These are phyloP conservation scores for Syncephalastrum racemosum DNA, from an alignment of 371 early-diverging fungal species.

Conservation along the genomic window DNA sequence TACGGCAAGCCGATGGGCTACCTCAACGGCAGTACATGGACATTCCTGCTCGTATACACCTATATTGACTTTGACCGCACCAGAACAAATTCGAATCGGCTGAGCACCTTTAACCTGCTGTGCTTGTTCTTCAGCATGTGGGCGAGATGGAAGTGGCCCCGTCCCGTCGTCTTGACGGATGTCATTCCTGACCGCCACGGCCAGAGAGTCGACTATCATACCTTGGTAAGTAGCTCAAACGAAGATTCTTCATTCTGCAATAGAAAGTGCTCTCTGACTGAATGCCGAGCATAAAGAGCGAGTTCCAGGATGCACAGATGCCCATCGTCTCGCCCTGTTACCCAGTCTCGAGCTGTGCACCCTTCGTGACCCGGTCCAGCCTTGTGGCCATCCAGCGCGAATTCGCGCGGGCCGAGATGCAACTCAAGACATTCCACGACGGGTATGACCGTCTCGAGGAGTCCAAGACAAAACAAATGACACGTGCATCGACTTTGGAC, in stretches of 20 bases:
- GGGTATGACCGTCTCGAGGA: conserved; percentile 1
- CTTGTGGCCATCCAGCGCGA: conserved; percentile 28
- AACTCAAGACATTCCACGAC: not conserved
- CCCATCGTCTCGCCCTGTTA: conserved; percentile 49
- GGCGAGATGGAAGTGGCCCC: conserved; percentile 41
- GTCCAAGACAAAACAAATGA: not conserved
- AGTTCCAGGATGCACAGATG: conserved; percentile 33
- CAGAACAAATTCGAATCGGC: not conserved
- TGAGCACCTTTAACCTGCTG: conserved; percentile 13
- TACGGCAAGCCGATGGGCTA: conserved; percentile 48
- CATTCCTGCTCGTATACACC: conserved; percentile 30
- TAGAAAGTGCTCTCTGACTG: not conserved
- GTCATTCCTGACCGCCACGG: conserved; percentile 24
- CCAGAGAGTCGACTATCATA: not conserved
- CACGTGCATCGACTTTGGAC: not conserved
- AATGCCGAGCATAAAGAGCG: conserved; percentile 7
- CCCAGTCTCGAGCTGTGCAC: conserved; percentile 33
- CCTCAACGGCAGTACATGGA: conserved; percentile 48
- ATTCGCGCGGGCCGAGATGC: conserved; percentile 27
- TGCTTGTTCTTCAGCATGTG: conserved; percentile 30
- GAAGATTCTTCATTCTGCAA: no score
- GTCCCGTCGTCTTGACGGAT: conserved; percentile 28
- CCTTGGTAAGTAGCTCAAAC: conserved; percentile 19
- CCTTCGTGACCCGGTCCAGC: conserved; percentile 37
- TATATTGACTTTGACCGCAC: conserved; percentile 15